phyloP scores from a whole-genome alignment of 192 early-diverging fungal genomes.

The Rhizophagus clarus region DNA sequence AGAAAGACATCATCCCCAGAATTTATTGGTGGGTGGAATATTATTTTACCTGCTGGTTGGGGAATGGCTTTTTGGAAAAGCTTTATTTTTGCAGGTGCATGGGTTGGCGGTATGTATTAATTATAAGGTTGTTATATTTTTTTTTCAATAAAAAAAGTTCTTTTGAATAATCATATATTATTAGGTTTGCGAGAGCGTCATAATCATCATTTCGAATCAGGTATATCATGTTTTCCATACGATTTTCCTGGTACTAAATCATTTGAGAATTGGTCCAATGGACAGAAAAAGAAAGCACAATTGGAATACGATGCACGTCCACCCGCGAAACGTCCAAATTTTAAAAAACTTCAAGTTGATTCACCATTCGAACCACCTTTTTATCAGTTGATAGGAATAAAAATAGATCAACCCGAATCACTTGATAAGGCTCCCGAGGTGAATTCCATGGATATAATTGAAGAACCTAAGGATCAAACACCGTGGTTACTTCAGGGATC shows the following conservation, averaged over 20 bases:
- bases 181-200: slow-evolving; percentile 62
- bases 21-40: slow-evolving; percentile 73
- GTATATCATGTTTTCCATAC: slow-evolving; percentile 77
- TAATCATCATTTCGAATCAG: slow-evolving; percentile 75
- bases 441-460: not conserved
- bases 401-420: not conserved
- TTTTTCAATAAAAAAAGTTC: not conserved
- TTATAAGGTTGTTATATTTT: no score
- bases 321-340: slow-evolving; percentile 82
- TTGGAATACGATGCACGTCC: slow-evolving; percentile 69
- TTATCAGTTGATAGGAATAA: slow-evolving; percentile 44
- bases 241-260: slow-evolving; percentile 80
- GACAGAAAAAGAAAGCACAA: slow-evolving; percentile 44
- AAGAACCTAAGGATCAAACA: slow-evolving; percentile 11
- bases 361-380: slow-evolving; percentile 77
- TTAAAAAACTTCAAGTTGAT: slow-evolving; percentile 62
- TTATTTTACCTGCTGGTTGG: slow-evolving; percentile 81
- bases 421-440: not conserved
- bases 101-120: slow-evolving; percentile 62
- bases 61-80: slow-evolving; percentile 87
- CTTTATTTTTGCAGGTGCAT: slow-evolving; percentile 85
- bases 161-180: not conserved
- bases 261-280: slow-evolving; percentile 54
- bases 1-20: slow-evolving; percentile 44
- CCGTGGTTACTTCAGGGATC: slow-evolving; percentile 40